A percentile compares a stretch with the other conserved stretches of the same genome.
Conservation (phyloP, 257 asterid genomes). For the Solanum habrochaites region DNA sequence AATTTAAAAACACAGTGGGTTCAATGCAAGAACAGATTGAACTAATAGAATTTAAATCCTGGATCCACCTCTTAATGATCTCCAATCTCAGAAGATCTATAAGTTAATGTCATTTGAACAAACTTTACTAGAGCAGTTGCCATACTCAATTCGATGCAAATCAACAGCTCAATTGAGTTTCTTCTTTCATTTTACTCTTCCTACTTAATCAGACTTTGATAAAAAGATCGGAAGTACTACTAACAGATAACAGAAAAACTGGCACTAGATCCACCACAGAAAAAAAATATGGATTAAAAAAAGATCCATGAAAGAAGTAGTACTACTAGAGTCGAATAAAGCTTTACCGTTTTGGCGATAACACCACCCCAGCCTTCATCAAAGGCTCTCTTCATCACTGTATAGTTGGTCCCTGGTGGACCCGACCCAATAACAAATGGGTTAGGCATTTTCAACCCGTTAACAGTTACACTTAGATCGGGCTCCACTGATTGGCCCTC, state of each 20-base stretch:
- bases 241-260: neutral
- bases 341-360: constrained; percentile 84
- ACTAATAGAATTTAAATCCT: neutral
- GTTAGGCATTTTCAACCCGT: constrained; percentile 89
- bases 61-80: neutral
- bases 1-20: neutral
- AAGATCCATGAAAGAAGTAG: neutral
- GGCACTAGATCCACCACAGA: neutral
- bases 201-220: neutral
- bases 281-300: neutral
- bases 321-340: neutral
- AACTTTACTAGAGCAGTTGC: neutral
- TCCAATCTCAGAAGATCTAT: neutral
- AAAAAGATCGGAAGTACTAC: neutral
- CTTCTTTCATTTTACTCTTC: neutral
- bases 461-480: constrained; percentile 84
- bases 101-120: neutral
- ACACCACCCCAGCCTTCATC: constrained; percentile 99
- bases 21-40: neutral
- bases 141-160: neutral
- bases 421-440: constrained; percentile 98
- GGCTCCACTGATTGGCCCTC: constrained; percentile 37
- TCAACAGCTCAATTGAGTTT: neutral
- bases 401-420: constrained; percentile 92
- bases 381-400: constrained; percentile 92